Percentiles rank a stretch among this genome's conserved stretches.
Evolutionary conservation across 192 early-diverging fungal species (phyloP).

Genomic region (Gaertneriomyces sp.): DNA sequence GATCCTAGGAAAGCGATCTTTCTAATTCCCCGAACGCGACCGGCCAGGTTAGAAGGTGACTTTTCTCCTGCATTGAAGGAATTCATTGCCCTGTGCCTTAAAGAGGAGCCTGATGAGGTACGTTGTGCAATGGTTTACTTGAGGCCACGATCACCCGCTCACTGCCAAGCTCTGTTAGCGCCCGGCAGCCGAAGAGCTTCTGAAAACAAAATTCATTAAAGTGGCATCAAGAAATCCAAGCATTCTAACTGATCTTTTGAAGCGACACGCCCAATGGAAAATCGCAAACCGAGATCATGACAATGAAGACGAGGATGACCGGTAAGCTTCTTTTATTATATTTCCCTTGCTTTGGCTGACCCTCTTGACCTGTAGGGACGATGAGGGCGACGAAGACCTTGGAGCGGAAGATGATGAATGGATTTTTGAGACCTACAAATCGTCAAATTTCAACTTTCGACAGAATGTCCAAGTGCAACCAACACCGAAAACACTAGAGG

Average conservation of each 20-base stretch:
- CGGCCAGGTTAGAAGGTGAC: conserved; percentile 73
- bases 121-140: not conserved
- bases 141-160: not conserved
- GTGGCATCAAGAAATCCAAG: conserved; percentile 48
- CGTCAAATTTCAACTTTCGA: not conserved
- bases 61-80: conserved; percentile 81
- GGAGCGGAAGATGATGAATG: conserved; percentile 37
- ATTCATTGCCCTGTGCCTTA: conserved; percentile 82
- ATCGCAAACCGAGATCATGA: conserved; percentile 13
- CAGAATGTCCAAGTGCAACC: too few species aligned
- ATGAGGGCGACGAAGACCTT: conserved; percentile 18
- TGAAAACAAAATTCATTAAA: conserved; percentile 76
- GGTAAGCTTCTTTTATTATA: not conserved
- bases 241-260: conserved; percentile 62
- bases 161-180: conserved; percentile 47
- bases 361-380: not conserved
- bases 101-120: conserved; percentile 79
- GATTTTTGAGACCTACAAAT: conserved; percentile 43
- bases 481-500: too few species aligned
- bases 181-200: conserved; percentile 79
- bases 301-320: not conserved
- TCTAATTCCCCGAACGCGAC: conserved; percentile 77
- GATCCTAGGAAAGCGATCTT: conserved; percentile 87
- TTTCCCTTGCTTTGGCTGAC: not conserved
- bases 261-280: conserved; percentile 58